Evolutionary conservation across 495 filamentous ascomycete species (phyloP), one percentile per base, ranked within the genome.

Genomic region (Aspergillus hancockii): DNA sequence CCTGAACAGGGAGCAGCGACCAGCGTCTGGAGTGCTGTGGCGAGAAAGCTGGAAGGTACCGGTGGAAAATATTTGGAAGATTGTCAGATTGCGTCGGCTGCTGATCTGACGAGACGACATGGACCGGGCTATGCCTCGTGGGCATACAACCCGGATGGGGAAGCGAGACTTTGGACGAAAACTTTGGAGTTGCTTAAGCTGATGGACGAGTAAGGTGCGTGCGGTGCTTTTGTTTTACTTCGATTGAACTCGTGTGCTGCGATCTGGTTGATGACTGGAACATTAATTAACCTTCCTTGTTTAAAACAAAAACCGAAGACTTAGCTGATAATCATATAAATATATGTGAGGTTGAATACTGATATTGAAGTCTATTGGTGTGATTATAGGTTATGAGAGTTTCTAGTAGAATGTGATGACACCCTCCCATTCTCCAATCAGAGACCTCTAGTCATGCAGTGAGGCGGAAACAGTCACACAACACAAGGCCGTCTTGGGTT

Each of bases 1-100:
- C 51, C 68, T 8, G 65, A 62, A 46, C 67, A 75, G 49, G 78
- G 72, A 4, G 72, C 73, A 34, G 77, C 79, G 13, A 81, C 79
- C 8, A 73, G 60, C 4, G 66, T 80, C 2, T 75, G 62, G 62
- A 75, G 67, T 13, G 79, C 78, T 6, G 30, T 76, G 40, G 65
- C 60, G 0, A 75, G 62, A 62, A 69, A 65, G 8, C 66, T 63
- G 57, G 72, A 80, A 49, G 71, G 75, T 0, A 70, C 59, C 31
- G 76, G 77, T 0, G 72, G 75, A 7, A 32, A 57, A 23, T 81
- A 74, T 58, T 46, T 79, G 21, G 73, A 77, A 51, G 65, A 54
- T 41, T 54, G 51, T 40, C 30, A 40, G 51, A 77, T 62, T 75
- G 72, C 46, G 13, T 10, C 34, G 9, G 9, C 34, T 14, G 34